Evolutionary conservation across 2,329 filamentous ascomycete genomes (phyloP), one percentile per base, ranked within the genome.

Genomic region (Fusarium begoniae): DNA sequence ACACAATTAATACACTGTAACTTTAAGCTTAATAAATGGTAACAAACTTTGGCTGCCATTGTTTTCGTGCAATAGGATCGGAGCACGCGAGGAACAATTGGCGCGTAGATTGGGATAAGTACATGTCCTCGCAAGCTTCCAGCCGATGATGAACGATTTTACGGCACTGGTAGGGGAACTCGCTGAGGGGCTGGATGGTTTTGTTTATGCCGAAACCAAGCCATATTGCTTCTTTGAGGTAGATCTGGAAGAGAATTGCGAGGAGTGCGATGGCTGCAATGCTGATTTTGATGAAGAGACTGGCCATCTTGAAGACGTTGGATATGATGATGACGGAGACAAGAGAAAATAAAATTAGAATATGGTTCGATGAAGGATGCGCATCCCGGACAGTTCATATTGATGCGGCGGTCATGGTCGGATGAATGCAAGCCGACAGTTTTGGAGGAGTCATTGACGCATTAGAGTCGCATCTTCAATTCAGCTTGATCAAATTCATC

Each of bases 51-150:
- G 77, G 74, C 14, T 75, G 66, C 77, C 77, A 79, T 4, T 68
- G 40, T 6, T 59, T 20, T 11, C 77, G 69, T 1, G 69, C 22
- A 13, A 47, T 15, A 4, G 77, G 63, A 44, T 78, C 75, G 1
- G 77, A 78, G 6, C 77, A 78, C 3, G 75, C 74, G 6, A 78
- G 74, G 35, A 78, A 78, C 14, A 78, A 14, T 18, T 76, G 77
- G 1, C 77, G 62, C 1, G 75, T 79, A 12, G 70, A 68, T 2
- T 72, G 65, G 1, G 77, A 79, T 2, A 79, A 22, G 64, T 77
- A 79, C 77, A 79, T 78, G 32, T 78, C 77, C 18, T 78, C 77
- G 20, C 77, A 78, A 2, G 77, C 75, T n/a, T 78, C 66, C 43
- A 78, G 43, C 0, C 62, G 50, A 3, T 57, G 26, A 18, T 79